Base-by-base conservation (phyloP, 164 flowering plant species). In the Macadamia tetraphylla region DNA sequence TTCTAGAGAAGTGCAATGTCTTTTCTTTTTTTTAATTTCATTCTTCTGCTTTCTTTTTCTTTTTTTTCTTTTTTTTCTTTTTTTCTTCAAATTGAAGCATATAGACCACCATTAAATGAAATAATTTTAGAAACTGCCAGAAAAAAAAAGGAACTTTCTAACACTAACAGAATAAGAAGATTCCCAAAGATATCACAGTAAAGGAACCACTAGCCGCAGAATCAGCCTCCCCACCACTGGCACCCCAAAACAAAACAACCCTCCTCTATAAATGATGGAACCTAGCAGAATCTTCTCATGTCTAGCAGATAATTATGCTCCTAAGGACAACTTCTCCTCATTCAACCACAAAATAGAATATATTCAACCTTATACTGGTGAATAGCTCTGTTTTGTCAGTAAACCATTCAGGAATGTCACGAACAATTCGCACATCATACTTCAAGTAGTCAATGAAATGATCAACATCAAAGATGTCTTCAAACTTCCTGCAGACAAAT, bases 401-500 rank as follows among this genome's bases (percentile, higher is more conserved):
- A 80, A 95, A 89, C 98, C 99, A 95, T 3, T 88, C 88, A n/a
- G 99, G 99, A 63, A 95, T 95, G 74, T 92, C 98, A 74, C 97
- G 96, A 51, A 95, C 97, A 68, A 95, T 90, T 59, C 77, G 84
- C 58, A 95, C 91, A 82, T 95, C 99, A 81, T 89, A 86, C 83
- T 91, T 95, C 79, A 95, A 79, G 85, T 95, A 95, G 73, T 95
- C 89, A 78, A 92, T 92, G 79, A 92, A 95, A 87, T 95, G 98
- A 73, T 95, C 96, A n/a, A 94, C 99, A 76, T 95, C 98, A 88
- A 95, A 95, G 66, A 94, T 92, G 73, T 95, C 98, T 80, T 95
- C 92, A 66, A 92, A 92, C 77, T 90, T 94, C 82, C 99, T 94
- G 94, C 78, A 81, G 30, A 61, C 40, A 65, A 57, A 59, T 17